A percentile compares a stretch with the other conserved stretches of the same genome.
Evolutionary conservation across 306 rosid species (phyloP).

Genomic region (Styphnolobium japonicum): DNA sequence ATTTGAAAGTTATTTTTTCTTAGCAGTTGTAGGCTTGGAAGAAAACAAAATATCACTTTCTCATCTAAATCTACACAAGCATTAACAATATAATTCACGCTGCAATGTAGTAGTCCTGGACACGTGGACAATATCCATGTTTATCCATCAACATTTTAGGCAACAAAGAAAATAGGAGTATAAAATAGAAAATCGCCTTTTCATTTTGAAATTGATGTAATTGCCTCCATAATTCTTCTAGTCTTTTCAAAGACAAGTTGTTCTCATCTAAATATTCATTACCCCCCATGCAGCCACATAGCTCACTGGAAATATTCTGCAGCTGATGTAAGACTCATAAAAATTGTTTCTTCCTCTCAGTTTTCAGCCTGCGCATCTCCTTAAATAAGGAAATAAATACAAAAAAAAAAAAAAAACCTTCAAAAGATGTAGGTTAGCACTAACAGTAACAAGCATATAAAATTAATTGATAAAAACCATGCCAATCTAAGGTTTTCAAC

Average conservation of each 20-base stretch:
- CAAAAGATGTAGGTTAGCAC: too few relatives aligned
- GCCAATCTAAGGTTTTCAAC: too few relatives aligned
- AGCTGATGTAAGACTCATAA: constrained; percentile 47
- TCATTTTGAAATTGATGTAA: constrained; percentile 50
- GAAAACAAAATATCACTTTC: not conserved
- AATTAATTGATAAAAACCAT: too few relatives aligned
- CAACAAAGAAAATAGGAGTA: not conserved
- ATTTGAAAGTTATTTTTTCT: not conserved
- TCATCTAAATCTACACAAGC: not conserved
- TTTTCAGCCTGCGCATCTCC: constrained; percentile 51
- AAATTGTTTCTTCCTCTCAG: constrained; percentile 55
- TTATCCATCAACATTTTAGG: not conserved
- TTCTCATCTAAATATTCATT: constrained; percentile 46
- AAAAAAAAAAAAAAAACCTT: too few relatives aligned
- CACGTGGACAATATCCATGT: not conserved
- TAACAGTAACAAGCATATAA: too few relatives aligned
- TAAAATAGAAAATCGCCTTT: constrained; percentile 48
- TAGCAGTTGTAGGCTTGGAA: not conserved
- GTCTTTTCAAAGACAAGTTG: constrained; percentile 53
- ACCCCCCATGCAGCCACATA: constrained; percentile 31
- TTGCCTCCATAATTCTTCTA: constrained; percentile 42
- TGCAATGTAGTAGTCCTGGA: not conserved
- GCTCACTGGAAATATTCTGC: constrained; percentile 50
- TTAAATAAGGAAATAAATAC: too few relatives aligned
- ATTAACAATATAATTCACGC: not conserved